phyloP scores from a whole-genome alignment of 2,329 filamentous ascomycete genomes.

The Sclerotiophoma versabilis region DNA sequence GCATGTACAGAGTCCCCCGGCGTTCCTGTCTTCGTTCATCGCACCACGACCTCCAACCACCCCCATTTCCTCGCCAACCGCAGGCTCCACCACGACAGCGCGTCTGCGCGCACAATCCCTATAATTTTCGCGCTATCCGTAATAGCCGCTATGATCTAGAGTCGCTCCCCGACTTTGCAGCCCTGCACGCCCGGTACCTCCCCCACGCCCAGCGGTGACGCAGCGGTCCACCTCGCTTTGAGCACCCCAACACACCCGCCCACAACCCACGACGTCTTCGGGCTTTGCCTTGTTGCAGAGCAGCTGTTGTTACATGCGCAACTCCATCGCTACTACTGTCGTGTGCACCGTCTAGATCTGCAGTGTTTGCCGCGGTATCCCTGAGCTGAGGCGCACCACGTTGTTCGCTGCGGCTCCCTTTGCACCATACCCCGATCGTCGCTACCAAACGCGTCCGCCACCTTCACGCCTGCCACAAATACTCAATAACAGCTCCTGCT shows the following conservation, averaged over 20 bases:
- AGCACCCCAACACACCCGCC: neutral
- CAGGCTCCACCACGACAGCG: slow-evolving; percentile 28
- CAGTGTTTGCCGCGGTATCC: slow-evolving; percentile 12
- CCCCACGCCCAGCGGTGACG: slow-evolving; percentile 24
- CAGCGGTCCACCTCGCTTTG: slow-evolving; percentile 22
- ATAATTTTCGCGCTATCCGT: slow-evolving; percentile 22
- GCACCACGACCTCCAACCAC: slow-evolving; percentile 41
- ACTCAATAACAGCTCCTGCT: slow-evolving; percentile 12
- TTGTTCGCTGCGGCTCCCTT: slow-evolving; percentile 20
- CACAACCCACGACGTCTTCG: neutral
- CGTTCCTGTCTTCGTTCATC: slow-evolving; percentile 15
- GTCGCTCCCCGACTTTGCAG: slow-evolving; percentile 18
- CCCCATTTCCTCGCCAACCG: slow-evolving; percentile 30
- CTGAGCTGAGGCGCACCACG: slow-evolving; percentile 13
- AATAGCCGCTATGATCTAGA: slow-evolving; percentile 35
- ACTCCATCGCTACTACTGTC: neutral
- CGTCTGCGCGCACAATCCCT: slow-evolving; percentile 34
- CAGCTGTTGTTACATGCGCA: slow-evolving; percentile 3
- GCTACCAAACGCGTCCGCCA: slow-evolving; percentile 22
- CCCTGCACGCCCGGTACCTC: slow-evolving; percentile 26
- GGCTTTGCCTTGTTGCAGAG: neutral
- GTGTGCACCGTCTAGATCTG: slow-evolving; percentile 6
- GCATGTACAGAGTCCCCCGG: slow-evolving; percentile 16
- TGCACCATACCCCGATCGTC: slow-evolving; percentile 18
- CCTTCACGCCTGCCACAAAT: slow-evolving; percentile 13